Conservation (phyloP, 805 yeast species). For the Saturnispora dispora region DNA sequence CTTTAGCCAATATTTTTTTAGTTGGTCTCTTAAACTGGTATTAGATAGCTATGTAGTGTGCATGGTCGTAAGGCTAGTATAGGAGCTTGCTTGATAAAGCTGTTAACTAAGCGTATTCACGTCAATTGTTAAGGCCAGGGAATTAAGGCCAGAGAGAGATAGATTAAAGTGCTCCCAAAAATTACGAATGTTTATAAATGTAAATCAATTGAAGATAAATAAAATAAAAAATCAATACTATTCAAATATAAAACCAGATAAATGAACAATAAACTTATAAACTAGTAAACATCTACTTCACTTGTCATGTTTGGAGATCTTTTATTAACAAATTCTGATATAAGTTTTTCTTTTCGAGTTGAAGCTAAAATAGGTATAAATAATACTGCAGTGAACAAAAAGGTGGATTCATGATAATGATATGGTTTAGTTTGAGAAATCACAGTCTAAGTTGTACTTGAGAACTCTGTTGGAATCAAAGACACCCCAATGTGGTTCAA, state of each 20-base stretch:
- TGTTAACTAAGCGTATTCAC: no score
- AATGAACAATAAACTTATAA: background rate
- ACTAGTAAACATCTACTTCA: background rate
- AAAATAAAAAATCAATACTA: background rate
- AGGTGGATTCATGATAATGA: background rate
- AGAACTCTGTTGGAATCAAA: conserved; percentile 43
- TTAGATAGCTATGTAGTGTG: background rate
- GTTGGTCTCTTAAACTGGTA: background rate
- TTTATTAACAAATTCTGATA: background rate
- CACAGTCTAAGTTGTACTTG: conserved; percentile 41
- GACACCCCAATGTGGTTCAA: conserved; percentile 95
- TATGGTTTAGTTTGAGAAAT: conserved; percentile 22
- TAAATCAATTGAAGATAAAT: background rate
- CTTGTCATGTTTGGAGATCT: background rate
- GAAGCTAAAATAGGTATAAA: background rate
- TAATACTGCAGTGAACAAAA: background rate
- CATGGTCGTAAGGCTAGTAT: no score
- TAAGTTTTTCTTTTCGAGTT: background rate
- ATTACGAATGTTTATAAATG: background rate
- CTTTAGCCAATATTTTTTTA: background rate
- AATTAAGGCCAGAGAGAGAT: no score
- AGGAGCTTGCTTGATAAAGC: no score
- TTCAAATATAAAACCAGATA: background rate
- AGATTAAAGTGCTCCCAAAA: background rate
- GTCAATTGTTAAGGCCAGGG: no score